Percentiles rank a stretch among this genome's conserved stretches.
These are phyloP conservation scores for Penicillium antarcticum DNA, from an alignment of 495 filamentous ascomycete genomes.

Conservation along the genomic window DNA sequence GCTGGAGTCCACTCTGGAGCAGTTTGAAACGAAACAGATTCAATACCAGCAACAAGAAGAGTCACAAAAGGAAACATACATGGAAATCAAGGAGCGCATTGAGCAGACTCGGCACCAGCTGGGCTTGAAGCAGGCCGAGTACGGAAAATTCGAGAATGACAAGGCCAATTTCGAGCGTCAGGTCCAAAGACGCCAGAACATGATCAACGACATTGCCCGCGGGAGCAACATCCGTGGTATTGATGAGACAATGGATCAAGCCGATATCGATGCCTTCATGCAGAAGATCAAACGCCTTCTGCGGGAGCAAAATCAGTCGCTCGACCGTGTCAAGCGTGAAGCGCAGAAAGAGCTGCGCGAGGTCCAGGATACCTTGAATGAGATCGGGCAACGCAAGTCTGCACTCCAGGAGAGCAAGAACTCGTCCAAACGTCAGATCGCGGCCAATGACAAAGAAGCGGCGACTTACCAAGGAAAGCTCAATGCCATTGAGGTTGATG, in stretches of 20 bases:
- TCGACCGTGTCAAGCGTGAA: conserved; percentile 71
- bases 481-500: conserved; percentile 71
- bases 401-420: conserved; percentile 68
- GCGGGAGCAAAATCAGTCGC: conserved; percentile 69
- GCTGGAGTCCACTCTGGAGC: conserved; percentile 69
- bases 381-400: conserved; percentile 65
- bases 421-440: conserved; percentile 64
- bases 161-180: conserved; percentile 83
- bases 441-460: conserved; percentile 64
- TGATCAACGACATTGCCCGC: conserved; percentile 75
- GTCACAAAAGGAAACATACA: conserved; percentile 55
- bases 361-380: conserved; percentile 62
- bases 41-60: conserved; percentile 62
- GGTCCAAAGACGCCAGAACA: conserved; percentile 59
- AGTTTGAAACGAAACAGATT: conserved; percentile 73
- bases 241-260: conserved; percentile 72
- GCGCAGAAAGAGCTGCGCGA: conserved; percentile 66
- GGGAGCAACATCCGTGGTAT: conserved; percentile 82
- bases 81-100: conserved; percentile 60
- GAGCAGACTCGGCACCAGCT: conserved; percentile 54
- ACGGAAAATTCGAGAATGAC: conserved; percentile 80
- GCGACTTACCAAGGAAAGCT: conserved; percentile 60
- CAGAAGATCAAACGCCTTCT: conserved; percentile 68
- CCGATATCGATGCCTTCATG: conserved; percentile 71
- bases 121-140: conserved; percentile 73